Evolutionary conservation across 1,139 yeast species (phyloP).

Genomic region (Saccharomyces pastorianus): DNA sequence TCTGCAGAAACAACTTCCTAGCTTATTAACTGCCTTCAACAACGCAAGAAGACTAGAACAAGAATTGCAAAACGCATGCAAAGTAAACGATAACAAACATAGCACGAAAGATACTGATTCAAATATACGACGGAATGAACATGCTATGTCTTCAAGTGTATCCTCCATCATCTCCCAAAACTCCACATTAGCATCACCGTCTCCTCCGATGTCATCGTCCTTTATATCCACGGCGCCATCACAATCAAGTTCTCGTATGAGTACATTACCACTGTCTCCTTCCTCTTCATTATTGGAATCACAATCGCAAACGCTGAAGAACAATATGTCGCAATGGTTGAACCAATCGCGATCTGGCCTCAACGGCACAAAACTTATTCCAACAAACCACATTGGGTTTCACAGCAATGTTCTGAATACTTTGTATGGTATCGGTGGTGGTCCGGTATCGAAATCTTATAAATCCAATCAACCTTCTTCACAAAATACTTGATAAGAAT

Average conservation of each 20-base stretch:
- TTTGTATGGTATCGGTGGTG: not conserved
- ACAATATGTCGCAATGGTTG: not conserved
- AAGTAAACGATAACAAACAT: not conserved
- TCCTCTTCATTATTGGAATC: not conserved
- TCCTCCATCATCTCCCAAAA: not conserved
- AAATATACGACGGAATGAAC: not conserved
- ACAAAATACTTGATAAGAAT: not conserved
- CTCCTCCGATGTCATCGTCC: not conserved
- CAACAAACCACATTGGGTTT: conserved; percentile 1
- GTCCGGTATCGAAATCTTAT: not conserved
- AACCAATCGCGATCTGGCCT: not conserved
- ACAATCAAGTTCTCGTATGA: not conserved
- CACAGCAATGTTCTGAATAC: conserved; percentile 3
- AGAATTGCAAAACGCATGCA: conserved; percentile 19
- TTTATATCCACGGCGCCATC: not conserved
- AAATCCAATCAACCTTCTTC: not conserved
- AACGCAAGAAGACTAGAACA: conserved; percentile 32
- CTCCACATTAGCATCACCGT: not conserved
- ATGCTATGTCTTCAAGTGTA: not conserved
- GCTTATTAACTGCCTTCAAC: conserved; percentile 33
- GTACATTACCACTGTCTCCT: not conserved
- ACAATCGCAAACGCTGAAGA: conserved; percentile 4
- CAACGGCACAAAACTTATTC: not conserved
- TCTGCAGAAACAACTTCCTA: conserved; percentile 32
- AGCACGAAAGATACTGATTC: not conserved